These are phyloP conservation scores for Fusarium siculi DNA, from an alignment of 2,329 filamentous ascomycete genomes.

Conservation along the genomic window DNA sequence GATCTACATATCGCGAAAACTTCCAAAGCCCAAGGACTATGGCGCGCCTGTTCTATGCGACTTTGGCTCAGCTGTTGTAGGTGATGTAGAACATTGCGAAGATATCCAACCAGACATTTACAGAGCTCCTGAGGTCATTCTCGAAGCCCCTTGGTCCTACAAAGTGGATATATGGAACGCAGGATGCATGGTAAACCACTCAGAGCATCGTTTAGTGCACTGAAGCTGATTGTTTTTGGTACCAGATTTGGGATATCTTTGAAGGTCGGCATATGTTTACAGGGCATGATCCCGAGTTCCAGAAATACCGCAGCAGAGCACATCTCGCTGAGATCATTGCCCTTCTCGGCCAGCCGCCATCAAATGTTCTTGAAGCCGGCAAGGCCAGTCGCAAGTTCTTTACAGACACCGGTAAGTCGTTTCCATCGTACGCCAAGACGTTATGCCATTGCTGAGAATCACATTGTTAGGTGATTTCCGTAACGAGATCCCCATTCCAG, in stretches of 20 bases:
- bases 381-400: conserved; percentile 52
- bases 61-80: conserved; percentile 57
- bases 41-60: conserved; percentile 58
- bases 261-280: conserved; percentile 58
- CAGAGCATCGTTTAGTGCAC: too few relatives aligned
- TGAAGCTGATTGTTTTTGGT: not conserved
- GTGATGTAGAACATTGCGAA: conserved; percentile 47
- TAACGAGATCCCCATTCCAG: conserved; percentile 33
- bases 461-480: conserved; percentile 25
- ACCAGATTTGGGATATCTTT: conserved; percentile 61
- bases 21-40: conserved; percentile 47
- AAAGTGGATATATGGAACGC: conserved; percentile 64
- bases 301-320: conserved; percentile 55
- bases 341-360: conserved; percentile 57
- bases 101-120: conserved; percentile 55
- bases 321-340: conserved; percentile 61
- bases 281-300: conserved; percentile 51
- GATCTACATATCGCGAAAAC: conserved; percentile 56
- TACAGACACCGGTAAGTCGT: conserved; percentile 46
- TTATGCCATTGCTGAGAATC: too few relatives aligned
- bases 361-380: conserved; percentile 48
- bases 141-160: conserved; percentile 57
- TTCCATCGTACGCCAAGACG: too few relatives aligned
- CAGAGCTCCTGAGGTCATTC: conserved; percentile 58
- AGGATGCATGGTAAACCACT: conserved; percentile 58